Conservation (phyloP, 1,139 yeast species). For the Saccharomyces pastorianus region DNA sequence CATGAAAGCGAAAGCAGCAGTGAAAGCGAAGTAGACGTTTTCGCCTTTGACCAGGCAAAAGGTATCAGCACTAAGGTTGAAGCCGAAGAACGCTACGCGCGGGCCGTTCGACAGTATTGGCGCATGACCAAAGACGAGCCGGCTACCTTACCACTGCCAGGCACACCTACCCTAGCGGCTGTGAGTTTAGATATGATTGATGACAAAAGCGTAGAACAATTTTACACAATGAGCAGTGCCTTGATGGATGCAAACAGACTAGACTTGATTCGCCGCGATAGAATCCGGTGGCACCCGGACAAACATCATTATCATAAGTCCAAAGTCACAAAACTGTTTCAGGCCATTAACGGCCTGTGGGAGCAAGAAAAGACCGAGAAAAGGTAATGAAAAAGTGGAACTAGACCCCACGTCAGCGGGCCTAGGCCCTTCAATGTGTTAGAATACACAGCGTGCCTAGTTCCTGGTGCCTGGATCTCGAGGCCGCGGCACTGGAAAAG, state of each 20-base stretch:
- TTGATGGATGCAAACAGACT: background rate
- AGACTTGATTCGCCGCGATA: slow-evolving; percentile 4
- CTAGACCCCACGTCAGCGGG: background rate
- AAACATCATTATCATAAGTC: background rate
- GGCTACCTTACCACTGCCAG: background rate
- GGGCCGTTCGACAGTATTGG: background rate
- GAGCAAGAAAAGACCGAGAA: background rate
- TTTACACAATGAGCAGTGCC: slow-evolving; percentile 3
- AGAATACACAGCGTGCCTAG: background rate
- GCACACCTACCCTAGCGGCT: background rate
- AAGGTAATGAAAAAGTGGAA: background rate
- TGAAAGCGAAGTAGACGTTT: background rate
- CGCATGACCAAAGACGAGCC: background rate
- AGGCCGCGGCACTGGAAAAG: background rate
- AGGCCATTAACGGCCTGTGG: slow-evolving; percentile 7
- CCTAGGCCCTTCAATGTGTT: slow-evolving; percentile 1
- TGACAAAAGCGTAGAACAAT: background rate
- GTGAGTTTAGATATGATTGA: background rate
- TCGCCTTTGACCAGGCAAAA: background rate
- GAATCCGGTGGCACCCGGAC: slow-evolving; percentile 10
- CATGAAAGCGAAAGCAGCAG: background rate
- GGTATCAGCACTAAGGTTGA: background rate
- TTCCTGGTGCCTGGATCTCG: background rate
- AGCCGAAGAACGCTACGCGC: background rate
- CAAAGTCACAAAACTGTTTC: slow-evolving; percentile 3